These are phyloP conservation scores for Aspergillus leporis DNA, from an alignment of 495 filamentous ascomycete species.

Conservation along the genomic window DNA sequence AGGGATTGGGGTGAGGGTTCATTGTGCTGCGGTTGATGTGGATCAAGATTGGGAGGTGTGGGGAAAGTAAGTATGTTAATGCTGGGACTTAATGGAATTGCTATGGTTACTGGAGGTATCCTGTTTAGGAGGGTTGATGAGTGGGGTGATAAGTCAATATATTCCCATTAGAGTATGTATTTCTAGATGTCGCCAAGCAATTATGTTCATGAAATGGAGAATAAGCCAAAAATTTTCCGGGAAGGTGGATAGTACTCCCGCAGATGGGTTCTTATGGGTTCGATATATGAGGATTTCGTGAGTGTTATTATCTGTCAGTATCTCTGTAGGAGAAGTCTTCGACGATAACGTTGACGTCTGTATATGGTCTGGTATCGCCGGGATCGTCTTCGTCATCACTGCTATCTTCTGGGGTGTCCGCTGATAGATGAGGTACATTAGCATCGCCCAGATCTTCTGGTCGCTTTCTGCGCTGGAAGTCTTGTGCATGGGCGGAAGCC, in stretches of 20 bases:
- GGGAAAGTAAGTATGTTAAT: too few species aligned
- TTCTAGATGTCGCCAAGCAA: neutral
- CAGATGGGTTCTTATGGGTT: neutral
- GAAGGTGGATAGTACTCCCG: neutral
- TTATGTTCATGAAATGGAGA: slow-evolving; percentile 5
- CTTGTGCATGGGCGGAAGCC: slow-evolving; percentile 76
- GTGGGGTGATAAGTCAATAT: neutral
- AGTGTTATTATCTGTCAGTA: neutral
- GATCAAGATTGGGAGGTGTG: too few species aligned
- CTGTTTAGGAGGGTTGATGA: neutral
- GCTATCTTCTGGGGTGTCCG: slow-evolving; percentile 27
- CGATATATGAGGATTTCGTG: neutral
- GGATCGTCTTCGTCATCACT: slow-evolving; percentile 40
- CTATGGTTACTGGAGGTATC: neutral
- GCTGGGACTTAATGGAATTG: too few species aligned
- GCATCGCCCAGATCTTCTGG: slow-evolving; percentile 37
- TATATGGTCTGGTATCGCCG: slow-evolving; percentile 13
- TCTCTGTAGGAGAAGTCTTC: slow-evolving; percentile 18
- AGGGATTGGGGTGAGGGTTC: too few species aligned
- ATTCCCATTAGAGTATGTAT: slow-evolving; percentile 3
- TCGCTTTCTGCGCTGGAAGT: slow-evolving; percentile 75
- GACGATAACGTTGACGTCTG: slow-evolving; percentile 18
- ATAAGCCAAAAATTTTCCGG: neutral
- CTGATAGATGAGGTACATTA: slow-evolving; percentile 18
- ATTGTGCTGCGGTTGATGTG: too few species aligned